Percentiles rank a stretch among this genome's conserved stretches.
phyloP scores from a whole-genome alignment of 352 stramenopile species.

The Phytophthora litchii region DNA sequence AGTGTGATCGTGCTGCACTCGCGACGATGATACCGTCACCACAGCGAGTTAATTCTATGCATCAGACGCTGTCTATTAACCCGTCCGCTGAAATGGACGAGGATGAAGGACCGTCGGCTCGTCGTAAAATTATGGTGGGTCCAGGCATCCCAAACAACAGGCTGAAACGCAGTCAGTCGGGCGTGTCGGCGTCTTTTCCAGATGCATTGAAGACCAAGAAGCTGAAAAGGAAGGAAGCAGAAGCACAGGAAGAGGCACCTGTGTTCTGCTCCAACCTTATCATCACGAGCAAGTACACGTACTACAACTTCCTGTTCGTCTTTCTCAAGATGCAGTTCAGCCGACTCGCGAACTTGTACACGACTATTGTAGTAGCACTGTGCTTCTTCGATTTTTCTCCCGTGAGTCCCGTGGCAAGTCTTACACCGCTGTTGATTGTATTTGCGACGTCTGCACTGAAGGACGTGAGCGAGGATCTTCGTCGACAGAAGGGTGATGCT shows the following conservation, averaged over 20 bases:
- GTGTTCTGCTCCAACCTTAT: conserved; percentile 83
- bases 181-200: conserved; percentile 24
- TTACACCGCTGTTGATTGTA: conserved; percentile 87
- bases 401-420: conserved; percentile 80
- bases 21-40: conserved; percentile 80
- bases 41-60: conserved; percentile 42
- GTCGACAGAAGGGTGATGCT: conserved; percentile 76
- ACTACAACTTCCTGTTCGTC: conserved; percentile 91
- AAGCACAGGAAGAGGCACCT: conserved; percentile 29
- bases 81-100: conserved; percentile 51
- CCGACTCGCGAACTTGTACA: conserved; percentile 89
- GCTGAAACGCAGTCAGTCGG: conserved; percentile 27
- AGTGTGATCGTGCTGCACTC: conserved; percentile 79
- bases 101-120: conserved; percentile 37
- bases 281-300: conserved; percentile 90
- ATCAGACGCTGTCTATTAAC: conserved; percentile 70
- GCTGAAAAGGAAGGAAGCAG: conserved; percentile 32
- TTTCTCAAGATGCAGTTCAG: conserved; percentile 93
- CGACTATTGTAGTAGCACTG: conserved; percentile 87
- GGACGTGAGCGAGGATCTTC: conserved; percentile 84
- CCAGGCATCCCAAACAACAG: conserved; percentile 27
- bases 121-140: conserved; percentile 57
- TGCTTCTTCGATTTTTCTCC: conserved; percentile 91
- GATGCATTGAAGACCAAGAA: conserved; percentile 36
- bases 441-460: conserved; percentile 90